phyloP scores from a whole-genome alignment of 768 basidiomycete species.

The Tremella mesenterica region DNA sequence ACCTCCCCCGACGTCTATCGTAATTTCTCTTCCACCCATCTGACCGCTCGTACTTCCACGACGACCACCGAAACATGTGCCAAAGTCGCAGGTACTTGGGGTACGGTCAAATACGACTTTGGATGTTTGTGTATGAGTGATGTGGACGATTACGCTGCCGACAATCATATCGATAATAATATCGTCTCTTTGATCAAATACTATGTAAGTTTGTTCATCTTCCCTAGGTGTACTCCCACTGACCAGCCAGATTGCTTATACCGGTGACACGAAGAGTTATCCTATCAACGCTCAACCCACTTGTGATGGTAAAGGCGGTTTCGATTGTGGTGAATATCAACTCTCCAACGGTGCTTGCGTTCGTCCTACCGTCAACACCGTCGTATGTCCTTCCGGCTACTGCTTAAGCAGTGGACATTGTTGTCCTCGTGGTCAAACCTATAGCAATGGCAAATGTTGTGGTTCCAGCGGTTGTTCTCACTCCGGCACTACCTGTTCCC shows the following conservation, averaged over 20 bases:
- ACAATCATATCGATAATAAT: constrained; percentile 17
- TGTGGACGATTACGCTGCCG: constrained; percentile 23
- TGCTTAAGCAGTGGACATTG: constrained; percentile 30
- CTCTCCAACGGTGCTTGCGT: constrained; percentile 20
- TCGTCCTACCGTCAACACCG: constrained; percentile 1
- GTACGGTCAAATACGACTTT: constrained; percentile 22
- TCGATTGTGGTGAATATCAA: constrained; percentile 27
- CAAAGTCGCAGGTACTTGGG: constrained; percentile 17
- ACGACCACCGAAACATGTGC: constrained; percentile 17
- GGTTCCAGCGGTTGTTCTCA: constrained; percentile 19
- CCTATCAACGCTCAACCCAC: constrained; percentile 35
- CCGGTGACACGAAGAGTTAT: constrained; percentile 15
- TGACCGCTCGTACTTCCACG: not conserved
- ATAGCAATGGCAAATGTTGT: constrained; percentile 30
- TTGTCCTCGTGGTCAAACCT: constrained; percentile 34
- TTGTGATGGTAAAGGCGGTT: constrained; percentile 36
- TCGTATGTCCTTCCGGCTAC: constrained; percentile 12
- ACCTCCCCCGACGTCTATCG: constrained; percentile 1
- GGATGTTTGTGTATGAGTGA: constrained; percentile 37
- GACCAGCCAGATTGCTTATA: constrained; percentile 6
- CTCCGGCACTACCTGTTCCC: constrained; percentile 16
- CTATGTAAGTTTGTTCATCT: constrained; percentile 16
- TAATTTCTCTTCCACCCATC: constrained; percentile 4
- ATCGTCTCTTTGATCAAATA: constrained; percentile 15
- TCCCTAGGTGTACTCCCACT: not conserved